Evolutionary conservation across 352 stramenopile species (phyloP).

Genomic region (Globisporangium nagaii): DNA sequence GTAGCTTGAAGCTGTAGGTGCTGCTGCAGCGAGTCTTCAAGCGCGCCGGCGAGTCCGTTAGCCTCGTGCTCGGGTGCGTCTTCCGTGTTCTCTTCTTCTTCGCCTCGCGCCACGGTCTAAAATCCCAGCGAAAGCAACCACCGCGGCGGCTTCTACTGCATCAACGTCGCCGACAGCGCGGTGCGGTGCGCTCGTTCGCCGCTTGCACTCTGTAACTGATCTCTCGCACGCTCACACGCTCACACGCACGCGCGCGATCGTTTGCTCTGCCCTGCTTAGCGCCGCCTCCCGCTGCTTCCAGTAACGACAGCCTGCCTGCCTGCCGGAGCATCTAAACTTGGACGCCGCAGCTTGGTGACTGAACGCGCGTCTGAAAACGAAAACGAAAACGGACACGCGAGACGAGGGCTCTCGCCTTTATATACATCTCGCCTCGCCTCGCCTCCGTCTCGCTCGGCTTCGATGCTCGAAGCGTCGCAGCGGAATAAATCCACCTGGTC

Average conservation of each 20-base stretch:
- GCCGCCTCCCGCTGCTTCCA: conserved; percentile 6
- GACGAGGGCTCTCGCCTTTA: no score
- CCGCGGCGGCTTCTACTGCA: background rate
- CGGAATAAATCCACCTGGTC: no score
- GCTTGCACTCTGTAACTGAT: conserved; percentile 10
- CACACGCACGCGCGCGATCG: background rate
- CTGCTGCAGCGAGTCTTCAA: no score
- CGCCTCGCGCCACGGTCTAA: background rate
- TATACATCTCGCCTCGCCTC: no score
- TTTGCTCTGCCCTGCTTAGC: background rate
- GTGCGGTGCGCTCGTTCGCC: background rate
- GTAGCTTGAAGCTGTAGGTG: no score
- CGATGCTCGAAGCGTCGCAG: no score
- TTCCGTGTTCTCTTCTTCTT: no score
- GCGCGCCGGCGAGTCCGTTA: no score
- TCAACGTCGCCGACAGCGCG: background rate
- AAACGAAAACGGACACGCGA: conserved; percentile 7
- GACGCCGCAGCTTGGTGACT: no score
- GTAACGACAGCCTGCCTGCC: conserved; percentile 3
- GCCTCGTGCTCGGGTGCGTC: no score
- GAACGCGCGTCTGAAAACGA: background rate
- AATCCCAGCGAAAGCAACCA: conserved; percentile 1
- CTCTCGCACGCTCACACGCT: background rate
- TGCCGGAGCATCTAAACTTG: conserved; percentile 9
- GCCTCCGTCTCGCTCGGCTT: no score